phyloP scores from a whole-genome alignment of 495 filamentous ascomycete species.

The Xylaria longipes region DNA sequence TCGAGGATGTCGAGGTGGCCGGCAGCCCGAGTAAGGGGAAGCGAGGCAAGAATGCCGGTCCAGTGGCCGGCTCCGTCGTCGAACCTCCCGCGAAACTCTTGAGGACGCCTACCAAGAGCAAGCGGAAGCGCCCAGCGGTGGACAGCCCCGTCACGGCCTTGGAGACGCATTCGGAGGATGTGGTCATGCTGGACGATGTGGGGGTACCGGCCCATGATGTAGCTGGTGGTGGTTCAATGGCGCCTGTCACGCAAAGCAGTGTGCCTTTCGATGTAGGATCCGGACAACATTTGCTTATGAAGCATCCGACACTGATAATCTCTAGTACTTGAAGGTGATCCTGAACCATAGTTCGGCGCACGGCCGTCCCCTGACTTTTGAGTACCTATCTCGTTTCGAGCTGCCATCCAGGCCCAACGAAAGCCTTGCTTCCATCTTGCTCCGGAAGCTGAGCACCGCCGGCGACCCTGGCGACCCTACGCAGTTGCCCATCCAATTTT shows the following conservation, averaged over 20 bases:
- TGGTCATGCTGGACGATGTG: constrained; percentile 35
- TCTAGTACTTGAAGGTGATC: constrained; percentile 51
- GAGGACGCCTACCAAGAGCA: constrained; percentile 56
- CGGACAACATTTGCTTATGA: background rate
- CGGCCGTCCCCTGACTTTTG: constrained; percentile 48
- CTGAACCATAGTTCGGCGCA: constrained; percentile 48
- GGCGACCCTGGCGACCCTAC: constrained; percentile 44
- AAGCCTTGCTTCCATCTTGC: constrained; percentile 51
- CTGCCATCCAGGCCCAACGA: constrained; percentile 49
- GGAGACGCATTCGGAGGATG: constrained; percentile 51
- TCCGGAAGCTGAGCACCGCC: constrained; percentile 49
- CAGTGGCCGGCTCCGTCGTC: constrained; percentile 43
- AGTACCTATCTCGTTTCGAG: constrained; percentile 47
- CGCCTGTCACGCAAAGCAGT: constrained; percentile 26
- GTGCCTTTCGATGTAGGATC: constrained; percentile 46
- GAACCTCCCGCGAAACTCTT: constrained; percentile 37
- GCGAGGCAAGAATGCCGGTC: constrained; percentile 41
- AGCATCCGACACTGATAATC: constrained; percentile 27
- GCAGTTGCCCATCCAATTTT: constrained; percentile 51
- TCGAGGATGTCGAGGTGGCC: constrained; percentile 59
- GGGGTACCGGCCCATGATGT: constrained; percentile 11
- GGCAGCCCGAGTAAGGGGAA: constrained; percentile 51
- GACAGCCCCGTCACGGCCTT: constrained; percentile 58
- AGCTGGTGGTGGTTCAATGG: constrained; percentile 21
- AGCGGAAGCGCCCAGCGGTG: constrained; percentile 56